phyloP scores from a whole-genome alignment of 192 early-diverging fungal species.

The Glomus cerebriforme region DNA sequence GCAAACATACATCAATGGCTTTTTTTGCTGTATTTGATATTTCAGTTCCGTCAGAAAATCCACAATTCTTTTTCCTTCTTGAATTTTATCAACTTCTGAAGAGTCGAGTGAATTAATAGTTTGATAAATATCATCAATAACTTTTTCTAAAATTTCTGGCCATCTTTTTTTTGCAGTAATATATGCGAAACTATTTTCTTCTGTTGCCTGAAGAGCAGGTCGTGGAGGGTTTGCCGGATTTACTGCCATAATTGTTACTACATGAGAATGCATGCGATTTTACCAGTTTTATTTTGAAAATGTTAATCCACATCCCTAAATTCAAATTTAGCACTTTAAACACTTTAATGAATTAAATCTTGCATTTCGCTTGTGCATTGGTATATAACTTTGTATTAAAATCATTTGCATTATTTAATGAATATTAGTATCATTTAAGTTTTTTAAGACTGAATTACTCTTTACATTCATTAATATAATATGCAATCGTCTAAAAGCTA shows the following conservation, averaged over 20 bases:
- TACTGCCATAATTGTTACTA: constrained; percentile 16
- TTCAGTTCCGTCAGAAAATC: constrained; percentile 64
- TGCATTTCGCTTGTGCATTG: too few relatives aligned
- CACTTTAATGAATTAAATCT: too few relatives aligned
- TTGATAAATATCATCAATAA: constrained; percentile 71
- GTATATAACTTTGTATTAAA: too few relatives aligned
- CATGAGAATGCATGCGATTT: not conserved
- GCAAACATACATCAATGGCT: constrained; percentile 47
- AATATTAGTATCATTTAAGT: too few relatives aligned
- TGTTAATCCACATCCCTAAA: too few relatives aligned
- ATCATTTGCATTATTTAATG: too few relatives aligned
- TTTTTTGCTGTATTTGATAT: constrained; percentile 73
- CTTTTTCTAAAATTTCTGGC: constrained; percentile 82
- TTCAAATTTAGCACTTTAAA: too few relatives aligned
- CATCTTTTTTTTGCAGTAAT: constrained; percentile 72
- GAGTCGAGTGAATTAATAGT: constrained; percentile 42
- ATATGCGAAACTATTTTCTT: constrained; percentile 76
- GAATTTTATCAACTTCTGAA: constrained; percentile 39
- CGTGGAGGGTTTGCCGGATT: constrained; percentile 50
- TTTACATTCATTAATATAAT: too few relatives aligned
- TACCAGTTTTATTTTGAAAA: too few relatives aligned
- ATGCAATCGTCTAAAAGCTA: too few relatives aligned
- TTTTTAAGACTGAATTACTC: too few relatives aligned
- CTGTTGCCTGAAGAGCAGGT: constrained; percentile 62
- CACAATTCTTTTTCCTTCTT: constrained; percentile 72